Evolutionary conservation across 805 yeast genomes (phyloP), one percentile per base, ranked within the genome.

Genomic region (Candida qinlingensis): DNA sequence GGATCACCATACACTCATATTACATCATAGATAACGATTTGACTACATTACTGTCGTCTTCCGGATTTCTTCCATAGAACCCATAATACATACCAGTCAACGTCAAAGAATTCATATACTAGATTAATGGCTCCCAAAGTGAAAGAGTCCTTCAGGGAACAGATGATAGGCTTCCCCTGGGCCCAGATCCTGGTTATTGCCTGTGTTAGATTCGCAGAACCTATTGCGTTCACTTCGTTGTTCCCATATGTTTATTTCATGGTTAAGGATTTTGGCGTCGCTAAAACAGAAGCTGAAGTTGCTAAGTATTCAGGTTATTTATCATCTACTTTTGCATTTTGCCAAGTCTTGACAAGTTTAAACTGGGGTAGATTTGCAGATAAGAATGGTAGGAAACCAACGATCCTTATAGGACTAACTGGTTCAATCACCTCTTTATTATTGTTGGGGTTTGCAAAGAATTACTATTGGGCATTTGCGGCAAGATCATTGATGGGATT

Each of bases 181-280:
- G 65, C 73, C 58, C 85, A 81, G 55, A 54, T 72, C 41, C 47
- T 58, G 6, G 70, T 72, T 9, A 58, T 73, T 10, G 66, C 71
- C 30, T 52, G 74, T 30, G 75, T 80, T 44, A 66, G 86, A 48
- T 75, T 80, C 51, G 71, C 80, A 10, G 86, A 81, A 58, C 86
- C 87, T 1, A 71, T 81, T 25, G 78, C 85, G 3, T 81, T 80
- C 66, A 78, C 85, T 4, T 79, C 85, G 5, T 61, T 80, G 34
- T 80, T 81, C 58, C 87, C 87, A 4, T 81, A 81, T 56, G 73
- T 80, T 37, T 81, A 76, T 60, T 81, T 77, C 64, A 77, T 81
- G 84, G 80, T 81, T 19, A 62, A 77, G 50, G 83, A 78, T 51
- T 80, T 80, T 58, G 72, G 73, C 4, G 63, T 79, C 11, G 77